Percentiles rank a stretch among this genome's conserved stretches.
phyloP scores from a whole-genome alignment of 2,329 filamentous ascomycete species.

The Helminthosporium solani region DNA sequence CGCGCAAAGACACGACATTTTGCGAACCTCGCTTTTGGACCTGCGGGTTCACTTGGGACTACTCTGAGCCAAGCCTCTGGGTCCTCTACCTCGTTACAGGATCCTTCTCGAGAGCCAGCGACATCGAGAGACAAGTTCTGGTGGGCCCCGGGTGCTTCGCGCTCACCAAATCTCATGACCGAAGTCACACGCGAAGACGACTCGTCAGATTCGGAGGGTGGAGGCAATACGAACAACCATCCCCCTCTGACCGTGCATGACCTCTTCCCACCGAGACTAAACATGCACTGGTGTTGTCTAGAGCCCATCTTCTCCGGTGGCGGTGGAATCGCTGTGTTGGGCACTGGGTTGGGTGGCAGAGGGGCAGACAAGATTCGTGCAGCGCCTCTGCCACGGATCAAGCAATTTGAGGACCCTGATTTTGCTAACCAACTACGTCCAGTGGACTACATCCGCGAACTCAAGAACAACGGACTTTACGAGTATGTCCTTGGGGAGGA shows the following conservation, averaged over 20 bases:
- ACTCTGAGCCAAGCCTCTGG: conserved; percentile 31
- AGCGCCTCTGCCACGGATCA: conserved; percentile 55
- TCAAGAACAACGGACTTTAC: conserved; percentile 45
- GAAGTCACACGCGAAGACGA: conserved; percentile 47
- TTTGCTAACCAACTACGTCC: conserved; percentile 52
- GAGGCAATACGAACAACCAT: conserved; percentile 35
- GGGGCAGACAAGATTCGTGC: conserved; percentile 59
- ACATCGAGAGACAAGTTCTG: conserved; percentile 49
- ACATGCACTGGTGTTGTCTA: conserved; percentile 61
- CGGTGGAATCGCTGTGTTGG: conserved; percentile 59
- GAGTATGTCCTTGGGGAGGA: conserved; percentile 45
- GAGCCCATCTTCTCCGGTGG: conserved; percentile 62
- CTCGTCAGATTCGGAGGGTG: conserved; percentile 41
- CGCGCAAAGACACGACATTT: conserved; percentile 42
- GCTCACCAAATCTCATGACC: conserved; percentile 60
- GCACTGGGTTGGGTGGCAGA: conserved; percentile 48
- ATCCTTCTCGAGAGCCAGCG: conserved; percentile 23
- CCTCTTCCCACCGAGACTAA: conserved; percentile 50
- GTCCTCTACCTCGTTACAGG: conserved; percentile 27
- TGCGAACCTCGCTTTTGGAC: conserved; percentile 39
- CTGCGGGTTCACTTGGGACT: conserved; percentile 24
- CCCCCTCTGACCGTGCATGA: conserved; percentile 37
- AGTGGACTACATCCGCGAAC: conserved; percentile 44
- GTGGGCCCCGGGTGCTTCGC: conserved; percentile 59
- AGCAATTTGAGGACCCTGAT: conserved; percentile 59